A percentile compares a stretch with the other conserved stretches of the same genome.
Evolutionary conservation across 805 yeast genomes (phyloP).

Genomic region (Komagataella phaffii): DNA sequence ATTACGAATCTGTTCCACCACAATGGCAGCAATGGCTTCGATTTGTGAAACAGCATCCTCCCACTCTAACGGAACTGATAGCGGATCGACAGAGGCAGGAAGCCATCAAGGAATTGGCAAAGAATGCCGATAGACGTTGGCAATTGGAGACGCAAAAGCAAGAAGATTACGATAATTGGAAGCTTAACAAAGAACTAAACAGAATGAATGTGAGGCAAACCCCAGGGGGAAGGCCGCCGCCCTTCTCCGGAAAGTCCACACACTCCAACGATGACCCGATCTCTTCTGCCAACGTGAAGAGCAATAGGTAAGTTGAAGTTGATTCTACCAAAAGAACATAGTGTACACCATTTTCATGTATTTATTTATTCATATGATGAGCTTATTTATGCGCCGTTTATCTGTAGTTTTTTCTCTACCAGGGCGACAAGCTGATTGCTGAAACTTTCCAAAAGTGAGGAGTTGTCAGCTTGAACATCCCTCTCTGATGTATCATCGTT

Average conservation of each 20-base stretch:
- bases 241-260: neutral
- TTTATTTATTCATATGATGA: neutral
- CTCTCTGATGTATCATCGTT: neutral
- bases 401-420: neutral
- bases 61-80: constrained; percentile 48
- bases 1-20: constrained; percentile 44
- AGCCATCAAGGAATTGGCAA: constrained; percentile 7
- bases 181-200: constrained; percentile 2
- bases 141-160: constrained; percentile 4
- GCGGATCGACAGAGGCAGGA: constrained; percentile 42
- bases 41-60: constrained; percentile 43
- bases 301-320: constrained; percentile 10
- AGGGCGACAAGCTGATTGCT: neutral
- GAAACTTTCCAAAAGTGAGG: neutral
- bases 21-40: constrained; percentile 81
- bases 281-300: constrained; percentile 19
- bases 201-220: constrained; percentile 1
- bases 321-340: neutral
- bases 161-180: neutral
- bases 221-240: neutral
- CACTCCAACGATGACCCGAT: constrained; percentile 14
- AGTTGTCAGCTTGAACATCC: neutral
- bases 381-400: neutral
- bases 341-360: neutral
- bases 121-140: constrained; percentile 12